Evolutionary conservation across 345 rosid species (phyloP).

Genomic region (Hibiscus mutabilis): DNA sequence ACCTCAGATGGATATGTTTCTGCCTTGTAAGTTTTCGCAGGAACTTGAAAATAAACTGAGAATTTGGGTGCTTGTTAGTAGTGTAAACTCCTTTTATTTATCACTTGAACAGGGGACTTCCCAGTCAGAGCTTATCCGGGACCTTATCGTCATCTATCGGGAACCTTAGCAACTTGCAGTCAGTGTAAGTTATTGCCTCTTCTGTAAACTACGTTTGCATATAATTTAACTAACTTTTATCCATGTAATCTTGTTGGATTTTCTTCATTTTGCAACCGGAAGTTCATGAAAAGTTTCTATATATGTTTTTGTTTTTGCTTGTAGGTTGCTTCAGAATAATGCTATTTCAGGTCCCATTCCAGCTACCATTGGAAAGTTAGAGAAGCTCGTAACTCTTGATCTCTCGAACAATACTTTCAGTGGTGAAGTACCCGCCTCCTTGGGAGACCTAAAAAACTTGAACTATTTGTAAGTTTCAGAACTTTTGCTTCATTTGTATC

Average conservation of each 20-base stretch:
- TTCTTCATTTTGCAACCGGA: background rate
- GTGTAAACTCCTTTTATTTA: background rate
- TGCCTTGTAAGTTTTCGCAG: conserved; percentile 54
- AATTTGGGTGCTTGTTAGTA: background rate
- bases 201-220: background rate
- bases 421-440: conserved; percentile 66
- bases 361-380: conserved; percentile 68
- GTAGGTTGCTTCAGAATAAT: conserved; percentile 95
- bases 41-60: background rate
- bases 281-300: background rate
- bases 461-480: conserved; percentile 67
- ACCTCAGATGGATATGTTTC: conserved; percentile 78
- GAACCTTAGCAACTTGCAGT: conserved; percentile 71
- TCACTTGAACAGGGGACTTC: conserved; percentile 64
- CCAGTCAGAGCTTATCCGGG: conserved; percentile 42
- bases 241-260: background rate
- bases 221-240: too few species aligned
- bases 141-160: conserved; percentile 70
- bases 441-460: conserved; percentile 72
- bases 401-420: conserved; percentile 79
- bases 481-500: background rate
- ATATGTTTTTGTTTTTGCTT: conserved; percentile 1
- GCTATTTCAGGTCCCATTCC: conserved; percentile 84
- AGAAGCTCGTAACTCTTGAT: conserved; percentile 82
- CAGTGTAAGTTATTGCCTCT: conserved; percentile 56